phyloP scores from a whole-genome alignment of 1,284 basidiomycete genomes.

The Neotropicomus parvogracilis region DNA sequence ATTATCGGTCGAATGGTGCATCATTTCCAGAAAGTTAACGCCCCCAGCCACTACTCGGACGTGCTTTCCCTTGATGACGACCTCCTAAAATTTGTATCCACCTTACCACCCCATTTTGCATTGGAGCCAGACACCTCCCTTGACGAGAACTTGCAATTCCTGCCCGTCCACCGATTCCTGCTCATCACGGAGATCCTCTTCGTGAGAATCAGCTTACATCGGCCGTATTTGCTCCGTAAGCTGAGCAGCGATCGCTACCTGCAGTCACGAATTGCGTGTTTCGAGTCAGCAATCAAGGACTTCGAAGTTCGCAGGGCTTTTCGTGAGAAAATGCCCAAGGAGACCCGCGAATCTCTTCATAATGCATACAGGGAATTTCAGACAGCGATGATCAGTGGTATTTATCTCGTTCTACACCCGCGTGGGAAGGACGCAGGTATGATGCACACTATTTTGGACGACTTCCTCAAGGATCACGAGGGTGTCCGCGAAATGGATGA shows the following conservation, averaged over 20 bases:
- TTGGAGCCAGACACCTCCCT: conserved; percentile 77
- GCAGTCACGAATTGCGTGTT: conserved; percentile 71
- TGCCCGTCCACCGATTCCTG: conserved; percentile 76
- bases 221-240: conserved; percentile 74
- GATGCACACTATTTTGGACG: conserved; percentile 76
- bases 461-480: conserved; percentile 71
- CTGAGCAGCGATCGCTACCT: conserved; percentile 72
- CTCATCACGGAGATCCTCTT: conserved; percentile 78
- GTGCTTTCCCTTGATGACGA: conserved; percentile 84
- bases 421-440: conserved; percentile 59
- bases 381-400: conserved; percentile 81
- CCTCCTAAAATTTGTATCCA: conserved; percentile 71
- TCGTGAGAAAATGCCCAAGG: conserved; percentile 54
- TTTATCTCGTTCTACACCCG: conserved; percentile 76
- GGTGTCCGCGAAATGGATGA: conserved; percentile 69
- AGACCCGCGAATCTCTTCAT: conserved; percentile 63
- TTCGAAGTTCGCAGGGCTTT: conserved; percentile 69
- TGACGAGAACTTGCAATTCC: conserved; percentile 60
- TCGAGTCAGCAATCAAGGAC: conserved; percentile 76
- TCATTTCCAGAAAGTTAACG: conserved; percentile 89
- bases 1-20: conserved; percentile 93
- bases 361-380: conserved; percentile 83
- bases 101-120: conserved; percentile 74
- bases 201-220: conserved; percentile 72
- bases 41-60: conserved; percentile 81